phyloP scores from a whole-genome alignment of 441 rosid genomes.

The Geranium incanum region DNA sequence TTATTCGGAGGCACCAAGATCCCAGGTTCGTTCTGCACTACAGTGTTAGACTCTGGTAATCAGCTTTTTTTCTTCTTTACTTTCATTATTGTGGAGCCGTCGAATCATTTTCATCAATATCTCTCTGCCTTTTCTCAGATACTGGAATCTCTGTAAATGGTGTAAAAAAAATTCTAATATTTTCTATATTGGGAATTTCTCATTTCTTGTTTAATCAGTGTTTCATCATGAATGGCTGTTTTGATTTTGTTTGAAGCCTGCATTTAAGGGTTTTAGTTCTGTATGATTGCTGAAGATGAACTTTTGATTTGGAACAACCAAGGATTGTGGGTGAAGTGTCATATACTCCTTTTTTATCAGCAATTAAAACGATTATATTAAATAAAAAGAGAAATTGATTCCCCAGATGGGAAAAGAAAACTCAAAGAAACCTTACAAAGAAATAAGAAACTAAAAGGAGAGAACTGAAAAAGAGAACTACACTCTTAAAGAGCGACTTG shows the following conservation, averaged over 20 bases:
- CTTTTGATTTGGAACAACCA: not conserved
- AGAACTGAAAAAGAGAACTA: too few species aligned
- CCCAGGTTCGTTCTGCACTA: not conserved
- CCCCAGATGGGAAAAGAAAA: too few species aligned
- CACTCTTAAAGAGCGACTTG: too few species aligned
- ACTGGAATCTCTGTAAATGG: not conserved
- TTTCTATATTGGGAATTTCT: not conserved
- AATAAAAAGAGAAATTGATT: too few species aligned
- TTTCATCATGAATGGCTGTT: not conserved
- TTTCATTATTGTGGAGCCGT: not conserved
- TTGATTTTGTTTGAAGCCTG: not conserved
- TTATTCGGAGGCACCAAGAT: not conserved
- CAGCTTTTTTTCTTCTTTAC: not conserved
- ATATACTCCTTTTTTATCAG: too few species aligned
- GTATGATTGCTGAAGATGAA: not conserved
- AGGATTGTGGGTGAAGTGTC: too few species aligned
- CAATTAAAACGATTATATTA: too few species aligned
- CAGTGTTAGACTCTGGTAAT: not conserved
- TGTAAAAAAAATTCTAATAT: not conserved
- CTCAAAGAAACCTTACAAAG: too few species aligned
- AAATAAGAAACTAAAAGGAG: too few species aligned
- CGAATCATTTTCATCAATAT: not conserved
- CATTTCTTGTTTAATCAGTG: not conserved
- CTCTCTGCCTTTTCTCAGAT: not conserved
- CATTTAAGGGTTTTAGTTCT: not conserved